These are phyloP conservation scores for Sistotremastrum suecicum DNA, from an alignment of 768 basidiomycete species.

Conservation along the genomic window DNA sequence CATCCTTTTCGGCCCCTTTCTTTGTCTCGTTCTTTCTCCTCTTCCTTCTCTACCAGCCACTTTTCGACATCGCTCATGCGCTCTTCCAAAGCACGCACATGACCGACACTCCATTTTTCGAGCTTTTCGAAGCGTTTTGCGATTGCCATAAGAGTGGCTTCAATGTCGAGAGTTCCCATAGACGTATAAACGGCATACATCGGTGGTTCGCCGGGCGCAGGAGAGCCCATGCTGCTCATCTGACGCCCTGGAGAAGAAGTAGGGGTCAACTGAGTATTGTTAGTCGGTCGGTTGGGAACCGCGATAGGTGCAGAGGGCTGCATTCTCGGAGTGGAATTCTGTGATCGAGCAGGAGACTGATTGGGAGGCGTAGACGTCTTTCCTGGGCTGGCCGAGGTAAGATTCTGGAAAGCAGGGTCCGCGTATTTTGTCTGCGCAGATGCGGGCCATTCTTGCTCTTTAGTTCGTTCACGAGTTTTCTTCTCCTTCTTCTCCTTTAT, in stretches of 20 bases:
- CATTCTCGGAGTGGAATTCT: constrained; percentile 16
- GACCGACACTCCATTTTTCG: constrained; percentile 81
- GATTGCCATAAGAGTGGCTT: constrained; percentile 58
- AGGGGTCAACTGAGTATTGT: constrained; percentile 18
- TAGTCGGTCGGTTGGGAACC: constrained; percentile 32
- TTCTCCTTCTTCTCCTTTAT: constrained; percentile 44
- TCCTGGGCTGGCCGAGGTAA: constrained; percentile 14
- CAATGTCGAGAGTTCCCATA: constrained; percentile 61
- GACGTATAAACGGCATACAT: constrained; percentile 64
- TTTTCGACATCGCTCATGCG: constrained; percentile 86
- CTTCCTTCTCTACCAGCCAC: constrained; percentile 80
- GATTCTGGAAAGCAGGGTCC: constrained; percentile 45
- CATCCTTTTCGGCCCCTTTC: constrained; percentile 5
- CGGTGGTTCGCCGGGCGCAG: constrained; percentile 49
- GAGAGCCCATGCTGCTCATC: constrained; percentile 15
- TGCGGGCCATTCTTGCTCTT: constrained; percentile 37
- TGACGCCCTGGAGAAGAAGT: constrained; percentile 50
- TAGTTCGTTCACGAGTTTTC: constrained; percentile 13
- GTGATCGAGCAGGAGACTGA: constrained; percentile 32
- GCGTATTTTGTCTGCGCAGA: constrained; percentile 34
- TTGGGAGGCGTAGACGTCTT: constrained; percentile 25
- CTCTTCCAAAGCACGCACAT: constrained; percentile 80
- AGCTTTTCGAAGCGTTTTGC: constrained; percentile 79
- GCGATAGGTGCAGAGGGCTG: background rate
- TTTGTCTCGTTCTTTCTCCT: constrained; percentile 32